A percentile compares a stretch with the other conserved stretches of the same genome.
Evolutionary conservation across 2,329 filamentous ascomycete genomes (phyloP).

Genomic region (Fusarium sp.): DNA sequence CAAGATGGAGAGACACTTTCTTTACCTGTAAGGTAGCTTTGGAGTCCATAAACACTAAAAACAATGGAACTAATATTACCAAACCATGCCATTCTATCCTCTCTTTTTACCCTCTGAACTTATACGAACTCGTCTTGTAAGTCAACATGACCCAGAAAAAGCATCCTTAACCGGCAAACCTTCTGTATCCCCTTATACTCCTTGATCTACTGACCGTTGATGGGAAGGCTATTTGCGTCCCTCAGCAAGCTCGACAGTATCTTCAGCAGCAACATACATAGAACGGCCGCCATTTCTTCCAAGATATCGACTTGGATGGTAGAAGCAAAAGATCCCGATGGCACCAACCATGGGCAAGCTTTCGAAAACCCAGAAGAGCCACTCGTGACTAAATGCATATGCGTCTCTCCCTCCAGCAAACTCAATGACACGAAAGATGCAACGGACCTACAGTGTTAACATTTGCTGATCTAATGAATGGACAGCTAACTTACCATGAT

Average conservation of each 20-base stretch:
- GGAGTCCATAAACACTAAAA: not conserved
- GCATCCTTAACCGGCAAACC: no score
- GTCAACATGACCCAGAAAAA: no score
- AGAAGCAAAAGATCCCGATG: slow-evolving; percentile 62
- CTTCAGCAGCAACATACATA: slow-evolving; percentile 6
- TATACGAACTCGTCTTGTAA: no score
- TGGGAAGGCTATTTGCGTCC: not conserved
- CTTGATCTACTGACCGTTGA: not conserved
- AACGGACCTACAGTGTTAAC: slow-evolving; percentile 56
- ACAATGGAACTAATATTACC: not conserved
- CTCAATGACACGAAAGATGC: slow-evolving; percentile 66
- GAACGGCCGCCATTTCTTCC: slow-evolving; percentile 26
- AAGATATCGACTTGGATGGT: slow-evolving; percentile 60
- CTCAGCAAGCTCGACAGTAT: slow-evolving; percentile 25
- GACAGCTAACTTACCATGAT: slow-evolving; percentile 56
- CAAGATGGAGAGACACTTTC: not conserved
- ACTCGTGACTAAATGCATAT: slow-evolving; percentile 64
- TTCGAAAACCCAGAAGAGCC: slow-evolving; percentile 66
- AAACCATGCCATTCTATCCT: no score
- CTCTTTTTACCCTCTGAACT: no score
- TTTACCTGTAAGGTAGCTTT: slow-evolving; percentile 3
- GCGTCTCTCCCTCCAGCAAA: slow-evolving; percentile 64
- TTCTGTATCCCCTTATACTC: not conserved
- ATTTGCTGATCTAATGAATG: not conserved
- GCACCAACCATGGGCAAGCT: slow-evolving; percentile 61